phyloP scores from a whole-genome alignment of 805 yeast species.

The Deakozyma indianensis region DNA sequence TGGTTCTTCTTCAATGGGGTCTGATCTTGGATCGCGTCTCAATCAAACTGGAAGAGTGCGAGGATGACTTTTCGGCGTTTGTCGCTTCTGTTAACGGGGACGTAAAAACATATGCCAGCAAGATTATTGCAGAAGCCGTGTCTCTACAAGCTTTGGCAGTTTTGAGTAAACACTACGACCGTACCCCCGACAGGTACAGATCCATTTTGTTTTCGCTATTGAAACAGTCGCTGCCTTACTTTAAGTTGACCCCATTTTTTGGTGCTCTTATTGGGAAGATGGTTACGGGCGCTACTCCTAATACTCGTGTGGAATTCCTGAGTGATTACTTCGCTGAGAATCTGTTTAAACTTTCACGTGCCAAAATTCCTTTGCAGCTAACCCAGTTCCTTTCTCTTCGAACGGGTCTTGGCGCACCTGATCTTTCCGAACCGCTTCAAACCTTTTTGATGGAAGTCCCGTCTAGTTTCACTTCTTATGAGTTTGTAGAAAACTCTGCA shows the following conservation, averaged over 20 bases:
- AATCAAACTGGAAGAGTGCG: background rate
- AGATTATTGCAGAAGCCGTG: background rate
- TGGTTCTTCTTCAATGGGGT: background rate
- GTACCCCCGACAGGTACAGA: background rate
- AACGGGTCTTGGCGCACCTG: background rate
- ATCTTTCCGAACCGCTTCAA: background rate
- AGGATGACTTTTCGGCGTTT: background rate
- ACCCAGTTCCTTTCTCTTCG: background rate
- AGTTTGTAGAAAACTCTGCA: background rate
- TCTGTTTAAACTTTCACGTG: background rate
- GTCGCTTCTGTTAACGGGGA: background rate
- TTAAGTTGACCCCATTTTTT: background rate
- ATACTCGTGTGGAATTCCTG: background rate
- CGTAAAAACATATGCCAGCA: background rate
- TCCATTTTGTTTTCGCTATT: background rate
- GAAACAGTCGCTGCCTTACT: conserved; percentile 1
- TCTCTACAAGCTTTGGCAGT: background rate
- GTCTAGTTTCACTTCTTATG: background rate
- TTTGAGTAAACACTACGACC: background rate
- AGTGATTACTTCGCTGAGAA: background rate
- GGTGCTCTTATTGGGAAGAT: background rate
- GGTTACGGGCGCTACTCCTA: background rate
- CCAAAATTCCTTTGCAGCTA: background rate
- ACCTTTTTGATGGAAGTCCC: background rate
- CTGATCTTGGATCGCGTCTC: background rate